These are phyloP conservation scores for Samsoniella hepiali DNA, from an alignment of 2,329 filamentous ascomycete species.

Conservation along the genomic window DNA sequence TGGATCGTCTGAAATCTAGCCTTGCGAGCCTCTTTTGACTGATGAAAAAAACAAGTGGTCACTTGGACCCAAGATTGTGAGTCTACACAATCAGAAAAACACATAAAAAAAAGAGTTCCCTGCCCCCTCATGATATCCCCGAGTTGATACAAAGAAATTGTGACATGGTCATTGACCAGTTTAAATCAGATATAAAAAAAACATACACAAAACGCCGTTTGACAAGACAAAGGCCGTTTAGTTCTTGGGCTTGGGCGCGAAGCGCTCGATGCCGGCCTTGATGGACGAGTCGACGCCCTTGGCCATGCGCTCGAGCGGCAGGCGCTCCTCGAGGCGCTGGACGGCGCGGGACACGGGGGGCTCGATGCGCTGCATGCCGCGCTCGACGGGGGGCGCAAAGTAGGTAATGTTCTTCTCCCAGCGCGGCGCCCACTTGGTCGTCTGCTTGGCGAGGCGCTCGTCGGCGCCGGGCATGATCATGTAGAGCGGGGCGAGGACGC, in stretches of 20 bases:
- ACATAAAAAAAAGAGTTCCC: not conserved
- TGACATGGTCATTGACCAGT: not conserved
- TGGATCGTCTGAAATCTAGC: slow-evolving; percentile 15
- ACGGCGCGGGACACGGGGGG: slow-evolving; percentile 46
- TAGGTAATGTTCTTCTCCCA: slow-evolving; percentile 58
- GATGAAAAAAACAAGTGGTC: not conserved
- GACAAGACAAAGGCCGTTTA: not conserved
- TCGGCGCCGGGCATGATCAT: slow-evolving; percentile 55
- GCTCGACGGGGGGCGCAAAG: slow-evolving; percentile 47
- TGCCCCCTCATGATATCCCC: slow-evolving; percentile 1
- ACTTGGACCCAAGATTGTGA: not conserved
- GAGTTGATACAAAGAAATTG: not conserved
- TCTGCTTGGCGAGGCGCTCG: slow-evolving; percentile 52
- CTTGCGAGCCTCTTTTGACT: not conserved
- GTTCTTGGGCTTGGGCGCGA: slow-evolving; percentile 27
- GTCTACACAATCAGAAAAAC: not conserved
- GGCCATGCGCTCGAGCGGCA: slow-evolving; percentile 51
- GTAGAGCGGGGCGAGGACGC: slow-evolving; percentile 54
- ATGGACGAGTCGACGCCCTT: slow-evolving; percentile 48
- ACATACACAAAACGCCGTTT: not conserved
- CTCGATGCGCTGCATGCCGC: slow-evolving; percentile 47
- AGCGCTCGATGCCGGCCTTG: slow-evolving; percentile 42
- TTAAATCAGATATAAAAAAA: not conserved
- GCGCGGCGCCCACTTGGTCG: slow-evolving; percentile 55
- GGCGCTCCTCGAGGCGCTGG: slow-evolving; percentile 43